Base-by-base conservation (phyloP, 1,139 yeast genomes). In the Suhomyces bribrorum region DNA sequence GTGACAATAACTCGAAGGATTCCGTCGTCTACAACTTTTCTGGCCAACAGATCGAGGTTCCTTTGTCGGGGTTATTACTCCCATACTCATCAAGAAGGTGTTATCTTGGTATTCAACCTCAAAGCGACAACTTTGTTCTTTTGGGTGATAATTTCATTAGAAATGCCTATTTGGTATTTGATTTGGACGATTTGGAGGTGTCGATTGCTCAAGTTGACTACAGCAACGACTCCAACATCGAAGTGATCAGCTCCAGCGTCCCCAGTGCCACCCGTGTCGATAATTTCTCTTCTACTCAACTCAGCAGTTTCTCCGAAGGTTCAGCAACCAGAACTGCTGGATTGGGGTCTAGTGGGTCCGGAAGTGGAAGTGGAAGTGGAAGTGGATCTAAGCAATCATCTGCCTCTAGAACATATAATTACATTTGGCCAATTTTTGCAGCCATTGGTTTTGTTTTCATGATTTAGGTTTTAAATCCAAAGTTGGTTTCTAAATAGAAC, bases 101-200 rank as follows among this genome's bases (percentile, higher is more conserved):
- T 48, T 45, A 46, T 29, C 58, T 68, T 37, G 72, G 71, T 6
- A 47, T 66, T 24, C 40, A 64, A 29, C 48, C 49, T 9, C 69
- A 63, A 46, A 14, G 18, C 8, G 30, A 20, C 2, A 41, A 40
- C 27, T 62, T 54, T 43, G 46, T 64, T 31, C 54, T 61, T 29
- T 45, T 87, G 11, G 96, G 96, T 32, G 95, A 86, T 59, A 75
- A 82, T 23, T 81, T 87, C 62, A 64, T 89, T 52, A 73, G 87
- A 44, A 70, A 77, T 37, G 89, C 86, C 7, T 88, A 88, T 56
- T 77, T 82, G 38, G 95, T 87, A 30, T 87, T 77, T 52, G 94
- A 89, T 59, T 64, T 87, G 46, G 89, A 84, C 23, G 77, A 75
- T 46, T 61, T 66, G 38, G 79, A 81, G 53, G 68, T 88, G 20